Evolutionary conservation across 129 eudicot species (phyloP).

Genomic region (Calendula officinalis): DNA sequence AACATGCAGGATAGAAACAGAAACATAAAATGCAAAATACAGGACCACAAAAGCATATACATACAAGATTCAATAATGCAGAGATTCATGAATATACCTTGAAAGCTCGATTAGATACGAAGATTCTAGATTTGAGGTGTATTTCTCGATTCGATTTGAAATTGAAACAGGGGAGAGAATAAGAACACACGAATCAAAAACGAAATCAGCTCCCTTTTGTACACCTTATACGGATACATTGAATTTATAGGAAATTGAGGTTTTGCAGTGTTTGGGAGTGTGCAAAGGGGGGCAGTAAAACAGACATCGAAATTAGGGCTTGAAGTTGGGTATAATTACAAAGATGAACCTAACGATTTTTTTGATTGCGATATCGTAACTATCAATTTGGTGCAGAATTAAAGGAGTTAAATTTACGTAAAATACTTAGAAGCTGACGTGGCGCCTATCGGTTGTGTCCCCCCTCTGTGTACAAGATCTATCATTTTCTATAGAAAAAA

Average conservation of each 20-base stretch:
- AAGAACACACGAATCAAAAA: slow-evolving; percentile 17
- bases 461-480: neutral
- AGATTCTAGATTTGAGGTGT: slow-evolving; percentile 17
- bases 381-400: slow-evolving; percentile 17
- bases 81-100: slow-evolving; percentile 36
- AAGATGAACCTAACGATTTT: slow-evolving; percentile 28
- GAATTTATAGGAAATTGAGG: slow-evolving; percentile 23
- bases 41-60: slow-evolving; percentile 6
- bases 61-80: slow-evolving; percentile 27
- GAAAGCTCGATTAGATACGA: slow-evolving; percentile 26
- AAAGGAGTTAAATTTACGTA: slow-evolving; percentile 11
- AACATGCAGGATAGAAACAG: slow-evolving; percentile 27
- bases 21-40: slow-evolving; percentile 26
- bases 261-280: slow-evolving; percentile 2
- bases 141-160: slow-evolving; percentile 21
- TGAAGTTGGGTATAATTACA: slow-evolving; percentile 34
- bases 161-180: neutral
- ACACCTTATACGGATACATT: slow-evolving; percentile 26
- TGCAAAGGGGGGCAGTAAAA: neutral
- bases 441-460: slow-evolving; percentile 20
- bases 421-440: slow-evolving; percentile 21
- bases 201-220: slow-evolving; percentile 24
- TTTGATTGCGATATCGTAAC: slow-evolving; percentile 18
- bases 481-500: neutral
- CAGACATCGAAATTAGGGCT: slow-evolving; percentile 18